These are phyloP conservation scores for Fusarium abutilonis DNA, from an alignment of 2,329 filamentous ascomycete genomes.

Conservation along the genomic window DNA sequence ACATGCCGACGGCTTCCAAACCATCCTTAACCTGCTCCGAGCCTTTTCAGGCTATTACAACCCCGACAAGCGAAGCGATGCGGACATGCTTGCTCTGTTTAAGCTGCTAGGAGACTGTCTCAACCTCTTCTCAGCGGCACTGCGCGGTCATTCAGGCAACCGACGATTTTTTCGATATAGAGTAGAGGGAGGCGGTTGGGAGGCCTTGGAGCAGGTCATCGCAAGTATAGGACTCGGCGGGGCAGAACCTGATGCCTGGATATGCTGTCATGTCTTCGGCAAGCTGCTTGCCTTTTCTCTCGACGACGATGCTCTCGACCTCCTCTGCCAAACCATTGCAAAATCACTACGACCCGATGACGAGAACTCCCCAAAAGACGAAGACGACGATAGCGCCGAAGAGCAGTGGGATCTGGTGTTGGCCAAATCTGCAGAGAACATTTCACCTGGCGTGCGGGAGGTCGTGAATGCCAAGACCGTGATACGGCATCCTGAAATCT, in stretches of 20 bases:
- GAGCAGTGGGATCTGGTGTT: slow-evolving; percentile 54
- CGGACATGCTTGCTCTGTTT: slow-evolving; percentile 73
- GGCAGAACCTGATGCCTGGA: slow-evolving; percentile 73
- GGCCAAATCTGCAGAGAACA: slow-evolving; percentile 51
- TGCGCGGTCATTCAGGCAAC: slow-evolving; percentile 86
- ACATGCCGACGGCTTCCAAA: slow-evolving; percentile 80
- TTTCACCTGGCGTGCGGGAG: slow-evolving; percentile 56
- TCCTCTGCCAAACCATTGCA: slow-evolving; percentile 69
- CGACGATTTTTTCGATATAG: slow-evolving; percentile 83
- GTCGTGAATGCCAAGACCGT: slow-evolving; percentile 62
- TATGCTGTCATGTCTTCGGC: slow-evolving; percentile 79
- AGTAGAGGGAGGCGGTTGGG: slow-evolving; percentile 82
- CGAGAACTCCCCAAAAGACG: slow-evolving; percentile 39
- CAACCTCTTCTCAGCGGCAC: slow-evolving; percentile 76
- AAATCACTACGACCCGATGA: slow-evolving; percentile 49
- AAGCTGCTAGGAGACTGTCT: slow-evolving; percentile 76
- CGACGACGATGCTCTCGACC: slow-evolving; percentile 77
- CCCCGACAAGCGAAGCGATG: slow-evolving; percentile 66
- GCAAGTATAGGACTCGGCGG: slow-evolving; percentile 72
- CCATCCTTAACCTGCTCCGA: slow-evolving; percentile 74
- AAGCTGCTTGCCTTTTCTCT: slow-evolving; percentile 83
- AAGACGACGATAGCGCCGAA: slow-evolving; percentile 49
- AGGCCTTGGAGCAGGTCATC: slow-evolving; percentile 76
- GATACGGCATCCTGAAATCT: slow-evolving; percentile 70
- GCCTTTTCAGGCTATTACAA: slow-evolving; percentile 81